Percentiles rank a stretch among this genome's conserved stretches.
These are phyloP conservation scores for Acidiella bohemica DNA, from an alignment of 495 filamentous ascomycete genomes.

Conservation along the genomic window DNA sequence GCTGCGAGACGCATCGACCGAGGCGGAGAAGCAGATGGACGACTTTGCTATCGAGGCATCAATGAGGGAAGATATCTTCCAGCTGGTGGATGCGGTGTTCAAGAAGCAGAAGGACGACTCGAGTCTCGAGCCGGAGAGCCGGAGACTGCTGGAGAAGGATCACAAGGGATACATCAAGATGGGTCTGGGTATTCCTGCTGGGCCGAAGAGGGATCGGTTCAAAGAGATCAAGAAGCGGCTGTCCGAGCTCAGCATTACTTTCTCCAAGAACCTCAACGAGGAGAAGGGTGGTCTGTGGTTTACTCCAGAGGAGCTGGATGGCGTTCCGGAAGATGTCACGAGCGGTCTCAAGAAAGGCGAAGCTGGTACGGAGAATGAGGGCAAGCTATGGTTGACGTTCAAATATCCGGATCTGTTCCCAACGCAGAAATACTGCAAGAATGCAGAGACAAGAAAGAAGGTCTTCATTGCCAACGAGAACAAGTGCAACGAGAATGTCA, in stretches of 20 bases:
- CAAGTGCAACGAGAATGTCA: conserved; percentile 74
- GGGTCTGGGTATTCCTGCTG: conserved; percentile 48
- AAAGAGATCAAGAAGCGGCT: conserved; percentile 62
- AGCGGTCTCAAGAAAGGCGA: conserved; percentile 31
- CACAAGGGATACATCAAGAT: conserved; percentile 53
- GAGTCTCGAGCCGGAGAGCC: conserved; percentile 49
- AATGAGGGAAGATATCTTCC: conserved; percentile 57
- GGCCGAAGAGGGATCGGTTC: conserved; percentile 48
- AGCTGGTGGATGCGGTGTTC: conserved; percentile 46
- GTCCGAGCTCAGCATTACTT: conserved; percentile 49
- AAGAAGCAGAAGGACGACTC: conserved; percentile 38
- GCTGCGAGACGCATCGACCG: conserved; percentile 47
- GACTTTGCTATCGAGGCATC: conserved; percentile 51
- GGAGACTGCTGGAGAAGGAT: conserved; percentile 52
- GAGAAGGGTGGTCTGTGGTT: conserved; percentile 57
- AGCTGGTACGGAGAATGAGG: conserved; percentile 36
- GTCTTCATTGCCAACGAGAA: conserved; percentile 55
- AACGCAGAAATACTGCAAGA: conserved; percentile 47
- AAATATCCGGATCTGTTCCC: conserved; percentile 60
- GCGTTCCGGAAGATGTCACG: conserved; percentile 49
- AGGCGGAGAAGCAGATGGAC: conserved; percentile 53
- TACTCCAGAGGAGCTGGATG: conserved; percentile 45
- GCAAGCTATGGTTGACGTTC: conserved; percentile 52
- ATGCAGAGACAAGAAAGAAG: conserved; percentile 42
- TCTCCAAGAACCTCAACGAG: conserved; percentile 58